Evolutionary conservation across 495 filamentous ascomycete genomes (phyloP).

Genomic region (Penicillium paxilli): DNA sequence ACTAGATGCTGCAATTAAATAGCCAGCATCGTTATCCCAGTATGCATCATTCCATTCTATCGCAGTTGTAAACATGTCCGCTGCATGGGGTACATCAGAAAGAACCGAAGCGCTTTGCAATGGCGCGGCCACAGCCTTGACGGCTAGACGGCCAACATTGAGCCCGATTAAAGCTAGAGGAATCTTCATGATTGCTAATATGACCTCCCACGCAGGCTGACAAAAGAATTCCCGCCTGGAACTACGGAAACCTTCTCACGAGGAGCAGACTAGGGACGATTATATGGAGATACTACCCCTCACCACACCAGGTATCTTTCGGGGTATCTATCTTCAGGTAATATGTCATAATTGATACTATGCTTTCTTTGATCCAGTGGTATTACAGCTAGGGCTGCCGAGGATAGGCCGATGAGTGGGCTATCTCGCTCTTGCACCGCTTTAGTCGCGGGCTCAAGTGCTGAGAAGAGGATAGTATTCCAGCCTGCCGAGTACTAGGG

Average conservation of each 20-base stretch:
- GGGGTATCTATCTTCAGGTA: too few species aligned
- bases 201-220: too few species aligned
- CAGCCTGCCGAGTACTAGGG: too few species aligned
- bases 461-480: too few species aligned
- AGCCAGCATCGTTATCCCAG: conserved; percentile 18
- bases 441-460: too few species aligned
- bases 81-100: conserved; percentile 2
- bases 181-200: not conserved
- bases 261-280: too few species aligned
- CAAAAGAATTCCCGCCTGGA: not conserved
- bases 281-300: not conserved
- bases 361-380: too few species aligned
- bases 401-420: too few species aligned
- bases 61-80: conserved; percentile 20
- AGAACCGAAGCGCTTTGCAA: not conserved
- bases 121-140: conserved; percentile 1
- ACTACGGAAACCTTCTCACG: not conserved
- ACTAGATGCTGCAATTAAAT: conserved; percentile 12
- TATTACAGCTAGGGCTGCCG: too few species aligned
- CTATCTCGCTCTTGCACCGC: too few species aligned
- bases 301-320: too few species aligned
- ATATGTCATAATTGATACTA: too few species aligned
- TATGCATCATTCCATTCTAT: conserved; percentile 23
- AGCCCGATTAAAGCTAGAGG: not conserved
- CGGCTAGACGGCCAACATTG: not conserved